Evolutionary conservation across 2,329 filamentous ascomycete genomes (phyloP).

Genomic region (Fusarium cyanostomum): DNA sequence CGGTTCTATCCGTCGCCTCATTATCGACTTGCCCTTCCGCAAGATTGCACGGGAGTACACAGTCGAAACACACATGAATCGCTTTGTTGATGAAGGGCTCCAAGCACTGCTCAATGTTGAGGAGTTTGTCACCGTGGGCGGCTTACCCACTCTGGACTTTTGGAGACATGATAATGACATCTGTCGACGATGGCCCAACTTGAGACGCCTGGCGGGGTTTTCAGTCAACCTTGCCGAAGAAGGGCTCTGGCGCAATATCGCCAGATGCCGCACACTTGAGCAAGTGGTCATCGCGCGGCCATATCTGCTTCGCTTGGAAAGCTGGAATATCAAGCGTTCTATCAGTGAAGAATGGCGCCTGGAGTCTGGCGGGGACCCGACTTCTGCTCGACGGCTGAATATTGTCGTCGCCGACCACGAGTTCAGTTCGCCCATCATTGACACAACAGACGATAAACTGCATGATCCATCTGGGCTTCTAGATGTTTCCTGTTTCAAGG

Average conservation of each 20-base stretch:
- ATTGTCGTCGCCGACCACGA: conserved; percentile 26
- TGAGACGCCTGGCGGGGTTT: conserved; percentile 24
- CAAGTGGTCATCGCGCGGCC: conserved; percentile 18
- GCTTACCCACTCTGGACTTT: conserved; percentile 20
- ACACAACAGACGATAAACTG: not conserved
- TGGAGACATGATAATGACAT: conserved; percentile 10
- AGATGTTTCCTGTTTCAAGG: not conserved
- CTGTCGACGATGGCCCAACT: conserved; percentile 15
- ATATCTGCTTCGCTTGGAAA: conserved; percentile 7
- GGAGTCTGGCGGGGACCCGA: conserved; percentile 24
- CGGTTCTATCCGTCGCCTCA: conserved; percentile 16
- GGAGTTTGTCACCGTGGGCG: conserved; percentile 25
- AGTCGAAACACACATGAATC: conserved; percentile 3
- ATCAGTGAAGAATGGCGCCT: conserved; percentile 17
- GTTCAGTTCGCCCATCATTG: conserved; percentile 15
- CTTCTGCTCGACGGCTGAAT: conserved; percentile 20
- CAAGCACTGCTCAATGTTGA: conserved; percentile 14
- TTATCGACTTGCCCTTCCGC: conserved; percentile 26
- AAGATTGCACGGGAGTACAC: conserved; percentile 4
- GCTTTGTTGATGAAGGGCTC: not conserved
- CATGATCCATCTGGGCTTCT: conserved; percentile 17
- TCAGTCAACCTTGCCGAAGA: conserved; percentile 23
- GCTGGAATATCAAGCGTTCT: conserved; percentile 25
- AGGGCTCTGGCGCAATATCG: conserved; percentile 22
- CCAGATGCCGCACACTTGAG: conserved; percentile 9